These are phyloP conservation scores for Nevesoporus exiguus DNA, from an alignment of 768 basidiomycete genomes.

Conservation along the genomic window DNA sequence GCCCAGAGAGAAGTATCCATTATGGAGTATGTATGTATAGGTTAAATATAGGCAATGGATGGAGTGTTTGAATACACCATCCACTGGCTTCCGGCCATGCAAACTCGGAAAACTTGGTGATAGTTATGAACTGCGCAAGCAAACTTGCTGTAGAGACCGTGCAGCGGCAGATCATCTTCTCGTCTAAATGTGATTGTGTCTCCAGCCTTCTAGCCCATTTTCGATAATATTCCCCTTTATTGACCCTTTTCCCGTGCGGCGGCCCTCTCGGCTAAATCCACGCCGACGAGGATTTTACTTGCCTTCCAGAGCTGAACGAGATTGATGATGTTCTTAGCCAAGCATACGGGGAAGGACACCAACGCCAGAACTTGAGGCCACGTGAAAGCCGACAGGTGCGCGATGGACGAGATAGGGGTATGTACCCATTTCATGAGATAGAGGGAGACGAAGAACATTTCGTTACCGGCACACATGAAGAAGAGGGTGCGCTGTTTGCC, in stretches of 20 bases:
- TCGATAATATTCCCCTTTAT: constrained; percentile 2
- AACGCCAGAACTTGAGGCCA: constrained; percentile 75
- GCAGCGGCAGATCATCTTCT: constrained; percentile 5
- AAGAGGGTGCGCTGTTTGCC: constrained; percentile 73
- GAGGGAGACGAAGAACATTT: constrained; percentile 90
- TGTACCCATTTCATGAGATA: constrained; percentile 89
- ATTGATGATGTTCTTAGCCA: constrained; percentile 89
- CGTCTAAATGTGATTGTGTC: constrained; percentile 14
- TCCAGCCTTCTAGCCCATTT: not conserved
- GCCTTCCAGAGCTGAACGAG: constrained; percentile 98
- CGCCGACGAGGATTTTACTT: constrained; percentile 88
- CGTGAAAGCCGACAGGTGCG: constrained; percentile 42
- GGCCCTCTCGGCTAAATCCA: constrained; percentile 84
- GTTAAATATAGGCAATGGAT: constrained; percentile 5
- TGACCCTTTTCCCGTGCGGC: constrained; percentile 45
- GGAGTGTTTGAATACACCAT: constrained; percentile 13
- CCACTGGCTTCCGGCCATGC: not conserved
- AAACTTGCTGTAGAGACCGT: constrained; percentile 5
- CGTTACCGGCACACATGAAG: constrained; percentile 91
- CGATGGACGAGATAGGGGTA: constrained; percentile 52
- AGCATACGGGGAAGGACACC: constrained; percentile 62
- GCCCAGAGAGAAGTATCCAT: constrained; percentile 2
- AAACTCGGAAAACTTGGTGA: constrained; percentile 4
- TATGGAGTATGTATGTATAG: constrained; percentile 18
- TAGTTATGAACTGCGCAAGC: constrained; percentile 14